Conservation (phyloP, 306 rosid species). For the Cucurbita maxima region DNA sequence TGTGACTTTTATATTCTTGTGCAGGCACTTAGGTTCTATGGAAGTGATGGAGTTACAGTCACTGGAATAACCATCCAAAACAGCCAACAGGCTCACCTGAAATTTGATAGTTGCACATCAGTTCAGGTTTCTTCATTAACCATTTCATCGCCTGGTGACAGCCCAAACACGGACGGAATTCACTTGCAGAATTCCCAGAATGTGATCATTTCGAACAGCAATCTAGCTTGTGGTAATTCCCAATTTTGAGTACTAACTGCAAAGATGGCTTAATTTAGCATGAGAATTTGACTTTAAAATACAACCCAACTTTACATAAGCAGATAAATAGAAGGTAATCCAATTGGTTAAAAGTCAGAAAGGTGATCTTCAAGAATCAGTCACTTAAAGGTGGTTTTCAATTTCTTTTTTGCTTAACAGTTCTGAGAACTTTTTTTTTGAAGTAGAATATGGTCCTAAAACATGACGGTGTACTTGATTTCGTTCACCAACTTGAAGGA, state of each 20-base stretch:
- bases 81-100: constrained; percentile 89
- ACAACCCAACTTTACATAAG: neutral
- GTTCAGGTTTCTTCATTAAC: constrained; percentile 59
- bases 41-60: constrained; percentile 67
- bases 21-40: constrained; percentile 86
- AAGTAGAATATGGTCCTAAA: neutral
- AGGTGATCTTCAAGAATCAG: neutral
- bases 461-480: neutral
- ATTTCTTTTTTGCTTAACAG: neutral
- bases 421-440: neutral
- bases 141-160: constrained; percentile 72
- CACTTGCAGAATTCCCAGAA: constrained; percentile 85
- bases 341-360: neutral
- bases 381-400: neutral
- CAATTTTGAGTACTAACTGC: neutral
- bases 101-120: constrained; percentile 79
- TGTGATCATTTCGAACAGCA: constrained; percentile 52
- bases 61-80: constrained; percentile 78
- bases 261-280: neutral
- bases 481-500: neutral
- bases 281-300: neutral
- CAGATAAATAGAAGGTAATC: neutral
- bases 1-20: neutral
- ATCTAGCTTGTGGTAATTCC: constrained; percentile 64
- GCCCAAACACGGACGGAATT: constrained; percentile 94